These are phyloP conservation scores for Colletotrichum plurivorum DNA, from an alignment of 2,329 filamentous ascomycete genomes.

Conservation along the genomic window DNA sequence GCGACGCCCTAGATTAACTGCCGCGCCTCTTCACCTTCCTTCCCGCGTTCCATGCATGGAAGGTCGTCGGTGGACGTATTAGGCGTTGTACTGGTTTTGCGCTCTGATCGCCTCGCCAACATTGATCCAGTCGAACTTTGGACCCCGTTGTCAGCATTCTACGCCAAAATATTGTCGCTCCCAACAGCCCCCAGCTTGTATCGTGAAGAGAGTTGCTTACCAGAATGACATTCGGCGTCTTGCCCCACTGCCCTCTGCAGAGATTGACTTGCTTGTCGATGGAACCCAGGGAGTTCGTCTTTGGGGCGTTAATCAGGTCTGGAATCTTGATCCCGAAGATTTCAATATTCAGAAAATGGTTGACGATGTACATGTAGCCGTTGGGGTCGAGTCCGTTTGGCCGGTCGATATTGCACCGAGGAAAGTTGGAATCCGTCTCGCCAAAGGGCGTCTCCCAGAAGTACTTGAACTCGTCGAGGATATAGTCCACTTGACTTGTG, in stretches of 20 bases:
- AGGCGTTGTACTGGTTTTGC: conserved; percentile 55
- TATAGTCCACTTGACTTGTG: conserved; percentile 67
- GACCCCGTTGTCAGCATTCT: conserved; percentile 19
- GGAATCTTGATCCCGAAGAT: conserved; percentile 54
- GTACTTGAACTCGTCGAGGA: conserved; percentile 74
- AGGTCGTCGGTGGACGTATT: conserved; percentile 35
- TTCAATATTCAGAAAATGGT: conserved; percentile 55
- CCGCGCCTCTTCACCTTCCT: background rate
- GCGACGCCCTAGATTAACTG: background rate
- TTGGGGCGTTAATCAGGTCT: conserved; percentile 46
- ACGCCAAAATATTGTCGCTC: background rate
- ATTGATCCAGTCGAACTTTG: conserved; percentile 60
- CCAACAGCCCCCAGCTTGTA: background rate
- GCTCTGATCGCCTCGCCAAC: conserved; percentile 56
- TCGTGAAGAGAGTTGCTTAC: conserved; percentile 46
- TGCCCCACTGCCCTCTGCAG: conserved; percentile 46
- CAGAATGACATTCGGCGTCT: conserved; percentile 51
- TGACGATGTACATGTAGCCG: conserved; percentile 60
- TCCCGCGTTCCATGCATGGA: conserved; percentile 1
- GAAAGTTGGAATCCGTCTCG: conserved; percentile 70
- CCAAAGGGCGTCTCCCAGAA: conserved; percentile 83
- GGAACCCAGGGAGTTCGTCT: conserved; percentile 53
- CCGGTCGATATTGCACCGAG: conserved; percentile 76
- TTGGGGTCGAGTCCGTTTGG: conserved; percentile 60
- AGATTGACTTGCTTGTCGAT: conserved; percentile 48